Conservation (phyloP, 805 yeast genomes). For the Starmerella geochares region DNA sequence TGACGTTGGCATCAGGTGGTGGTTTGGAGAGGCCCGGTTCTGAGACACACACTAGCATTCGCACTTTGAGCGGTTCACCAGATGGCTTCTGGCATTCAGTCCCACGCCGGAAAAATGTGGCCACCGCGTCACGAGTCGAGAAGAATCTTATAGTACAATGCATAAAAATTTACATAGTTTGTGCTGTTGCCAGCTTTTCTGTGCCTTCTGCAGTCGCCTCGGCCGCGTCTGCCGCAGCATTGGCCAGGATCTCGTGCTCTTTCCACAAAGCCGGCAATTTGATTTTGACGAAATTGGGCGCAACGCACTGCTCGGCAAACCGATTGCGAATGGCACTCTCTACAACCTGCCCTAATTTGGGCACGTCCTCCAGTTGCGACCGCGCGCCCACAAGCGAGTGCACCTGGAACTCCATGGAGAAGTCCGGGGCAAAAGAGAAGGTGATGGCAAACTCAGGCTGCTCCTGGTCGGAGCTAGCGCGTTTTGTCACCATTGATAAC, state of each 20-base stretch:
- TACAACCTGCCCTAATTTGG: conserved; percentile 75
- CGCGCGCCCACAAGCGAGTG: conserved; percentile 85
- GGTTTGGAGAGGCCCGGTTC: conserved; percentile 21
- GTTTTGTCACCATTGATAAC: conserved; percentile 40
- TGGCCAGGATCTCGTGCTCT: not conserved
- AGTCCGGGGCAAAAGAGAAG: conserved; percentile 87
- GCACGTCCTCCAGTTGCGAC: conserved; percentile 84
- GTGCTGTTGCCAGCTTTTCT: conserved; percentile 10
- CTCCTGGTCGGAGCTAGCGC: conserved; percentile 9
- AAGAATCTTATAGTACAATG: no score
- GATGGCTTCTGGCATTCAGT: not conserved
- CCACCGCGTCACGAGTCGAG: no score
- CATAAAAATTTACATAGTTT: not conserved
- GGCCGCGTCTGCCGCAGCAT: conserved; percentile 4
- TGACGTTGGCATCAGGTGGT: conserved; percentile 30
- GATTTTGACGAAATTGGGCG: conserved; percentile 83
- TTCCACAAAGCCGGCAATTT: conserved; percentile 46
- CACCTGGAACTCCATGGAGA: conserved; percentile 77
- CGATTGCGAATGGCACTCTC: conserved; percentile 75
- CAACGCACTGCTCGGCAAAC: conserved; percentile 88
- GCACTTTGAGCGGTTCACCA: not conserved
- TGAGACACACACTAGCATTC: no score
- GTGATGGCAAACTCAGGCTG: conserved; percentile 52
- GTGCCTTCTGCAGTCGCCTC: conserved; percentile 12
- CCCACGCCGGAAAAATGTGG: no score